A percentile compares a stretch with the other conserved stretches of the same genome.
Conservation (phyloP, 148 eudicot species). For the Diospyros kaki region DNA sequence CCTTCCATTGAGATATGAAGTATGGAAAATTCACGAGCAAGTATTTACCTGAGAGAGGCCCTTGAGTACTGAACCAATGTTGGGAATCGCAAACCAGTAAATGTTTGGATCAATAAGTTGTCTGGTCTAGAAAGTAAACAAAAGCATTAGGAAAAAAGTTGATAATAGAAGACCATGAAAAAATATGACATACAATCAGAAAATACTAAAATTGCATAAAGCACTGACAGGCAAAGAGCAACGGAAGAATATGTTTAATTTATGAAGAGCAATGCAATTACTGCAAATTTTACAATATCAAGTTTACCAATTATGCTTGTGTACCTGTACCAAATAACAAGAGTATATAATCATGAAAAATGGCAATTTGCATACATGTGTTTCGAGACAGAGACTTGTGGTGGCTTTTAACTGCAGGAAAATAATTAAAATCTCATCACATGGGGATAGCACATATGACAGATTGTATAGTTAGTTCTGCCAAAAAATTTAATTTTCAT, state of each 20-base stretch:
- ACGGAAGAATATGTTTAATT: background rate
- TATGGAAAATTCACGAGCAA: background rate
- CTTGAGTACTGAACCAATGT: slow-evolving; percentile 79
- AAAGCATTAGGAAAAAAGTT: slow-evolving; percentile 4
- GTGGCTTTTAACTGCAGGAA: background rate
- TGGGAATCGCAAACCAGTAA: slow-evolving; percentile 97
- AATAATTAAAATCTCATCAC: background rate
- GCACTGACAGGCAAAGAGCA: background rate
- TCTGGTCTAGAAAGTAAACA: slow-evolving; percentile 54
- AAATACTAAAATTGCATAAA: background rate
- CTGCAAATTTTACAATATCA: background rate
- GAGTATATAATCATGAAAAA: background rate
- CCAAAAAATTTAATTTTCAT: background rate
- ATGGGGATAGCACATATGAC: background rate
- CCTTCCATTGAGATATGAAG: too few species aligned
- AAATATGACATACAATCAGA: background rate
- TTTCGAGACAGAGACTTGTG: background rate
- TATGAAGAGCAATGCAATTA: background rate
- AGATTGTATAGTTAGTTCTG: background rate
- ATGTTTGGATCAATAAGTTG: slow-evolving; percentile 85
- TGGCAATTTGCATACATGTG: background rate
- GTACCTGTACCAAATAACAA: background rate
- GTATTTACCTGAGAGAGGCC: slow-evolving; percentile 77
- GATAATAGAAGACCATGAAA: background rate
- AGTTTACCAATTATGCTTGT: background rate